A percentile compares a stretch with the other conserved stretches of the same genome.
These are phyloP conservation scores for Cercospora beticola DNA, from an alignment of 2,329 filamentous ascomycete species.

Conservation along the genomic window DNA sequence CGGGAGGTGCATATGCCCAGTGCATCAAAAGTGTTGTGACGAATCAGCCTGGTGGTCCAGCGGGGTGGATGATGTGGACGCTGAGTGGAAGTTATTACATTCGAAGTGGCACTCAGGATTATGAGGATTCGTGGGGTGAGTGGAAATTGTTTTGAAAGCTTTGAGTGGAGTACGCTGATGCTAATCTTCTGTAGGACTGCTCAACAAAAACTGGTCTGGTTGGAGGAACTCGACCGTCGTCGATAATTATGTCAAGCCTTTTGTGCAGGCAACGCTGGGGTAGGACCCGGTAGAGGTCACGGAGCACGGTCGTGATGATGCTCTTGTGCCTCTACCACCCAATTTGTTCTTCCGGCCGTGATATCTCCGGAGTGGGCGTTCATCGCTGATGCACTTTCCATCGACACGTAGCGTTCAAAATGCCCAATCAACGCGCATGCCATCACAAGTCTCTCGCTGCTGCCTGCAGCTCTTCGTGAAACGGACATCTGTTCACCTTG, in stretches of 20 bases:
- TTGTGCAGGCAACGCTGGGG: slow-evolving; percentile 16
- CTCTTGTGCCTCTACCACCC: no score
- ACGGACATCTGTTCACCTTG: no score
- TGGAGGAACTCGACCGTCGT: slow-evolving; percentile 22
- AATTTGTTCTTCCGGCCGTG: no score
- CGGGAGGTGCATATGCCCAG: slow-evolving; percentile 51
- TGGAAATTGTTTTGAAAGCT: background rate
- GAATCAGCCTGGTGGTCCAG: slow-evolving; percentile 46
- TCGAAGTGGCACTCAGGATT: slow-evolving; percentile 54
- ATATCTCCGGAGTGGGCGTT: no score
- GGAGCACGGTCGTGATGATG: no score
- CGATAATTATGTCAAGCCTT: slow-evolving; percentile 25
- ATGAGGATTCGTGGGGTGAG: slow-evolving; percentile 56
- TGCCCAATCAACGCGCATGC: no score
- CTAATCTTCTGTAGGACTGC: slow-evolving; percentile 31
- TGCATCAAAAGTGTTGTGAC: slow-evolving; percentile 55
- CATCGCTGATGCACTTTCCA: no score
- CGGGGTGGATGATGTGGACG: slow-evolving; percentile 59
- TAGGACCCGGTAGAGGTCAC: no score
- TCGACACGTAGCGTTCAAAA: no score
- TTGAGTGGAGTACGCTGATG: slow-evolving; percentile 37
- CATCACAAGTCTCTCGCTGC: no score
- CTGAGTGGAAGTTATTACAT: slow-evolving; percentile 56
- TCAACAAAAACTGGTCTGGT: slow-evolving; percentile 55
- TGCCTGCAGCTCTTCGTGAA: no score